Conservation (phyloP, 371 early-diverging fungal species). For the Lichtheimia ramosa region DNA sequence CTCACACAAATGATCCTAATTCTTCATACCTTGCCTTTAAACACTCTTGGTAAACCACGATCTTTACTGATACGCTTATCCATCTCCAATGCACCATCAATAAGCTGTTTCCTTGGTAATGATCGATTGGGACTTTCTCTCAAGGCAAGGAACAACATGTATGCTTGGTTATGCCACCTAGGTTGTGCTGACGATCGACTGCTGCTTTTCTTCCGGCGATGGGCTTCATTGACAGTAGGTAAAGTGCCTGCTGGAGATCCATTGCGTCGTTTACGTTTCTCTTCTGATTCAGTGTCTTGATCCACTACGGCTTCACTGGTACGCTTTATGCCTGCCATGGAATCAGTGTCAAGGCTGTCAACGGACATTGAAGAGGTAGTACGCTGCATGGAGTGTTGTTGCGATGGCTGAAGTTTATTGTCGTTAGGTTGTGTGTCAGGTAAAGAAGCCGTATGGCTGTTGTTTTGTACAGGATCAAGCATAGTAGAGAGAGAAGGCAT, state of each 20-base stretch:
- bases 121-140: slow-evolving; percentile 65
- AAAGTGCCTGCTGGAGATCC: slow-evolving; percentile 6
- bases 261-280: slow-evolving; percentile 3
- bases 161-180: slow-evolving; percentile 87
- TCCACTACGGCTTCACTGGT: slow-evolving; percentile 8
- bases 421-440: background rate
- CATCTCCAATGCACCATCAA: slow-evolving; percentile 69
- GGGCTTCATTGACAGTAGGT: slow-evolving; percentile 12
- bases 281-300: slow-evolving; percentile 5
- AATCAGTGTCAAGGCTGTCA: background rate
- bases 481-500: background rate
- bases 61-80: slow-evolving; percentile 74
- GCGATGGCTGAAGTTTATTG: background rate
- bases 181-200: slow-evolving; percentile 42
- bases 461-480: background rate
- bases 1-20: background rate
- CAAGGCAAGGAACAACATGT: slow-evolving; percentile 77
- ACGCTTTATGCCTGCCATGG: slow-evolving; percentile 15
- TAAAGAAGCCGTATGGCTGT: background rate
- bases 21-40: slow-evolving; percentile 74
- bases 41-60: slow-evolving; percentile 70
- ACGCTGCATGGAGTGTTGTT: background rate
- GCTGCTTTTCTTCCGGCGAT: slow-evolving; percentile 16
- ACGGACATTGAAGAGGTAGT: background rate
- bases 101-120: slow-evolving; percentile 69